Percentiles rank a stretch among this genome's conserved stretches.
Conservation (phyloP, 2,329 filamentous ascomycete genomes). For the Domatiomyces globalis region DNA sequence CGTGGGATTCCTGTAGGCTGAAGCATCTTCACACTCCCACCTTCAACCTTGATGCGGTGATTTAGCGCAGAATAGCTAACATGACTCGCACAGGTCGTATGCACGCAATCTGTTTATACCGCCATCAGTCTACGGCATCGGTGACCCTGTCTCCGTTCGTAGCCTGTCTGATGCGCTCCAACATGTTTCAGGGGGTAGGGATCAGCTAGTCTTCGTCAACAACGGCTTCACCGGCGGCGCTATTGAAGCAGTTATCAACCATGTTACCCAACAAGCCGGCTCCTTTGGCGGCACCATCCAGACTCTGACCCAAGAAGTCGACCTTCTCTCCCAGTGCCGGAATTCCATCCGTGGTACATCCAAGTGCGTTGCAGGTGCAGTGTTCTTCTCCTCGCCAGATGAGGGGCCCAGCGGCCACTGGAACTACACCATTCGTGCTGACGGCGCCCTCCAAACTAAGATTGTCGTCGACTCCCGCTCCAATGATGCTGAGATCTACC, state of each 20-base stretch:
- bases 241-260: constrained; percentile 56
- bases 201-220: constrained; percentile 66
- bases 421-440: constrained; percentile 76
- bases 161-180: constrained; percentile 50
- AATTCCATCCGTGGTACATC: constrained; percentile 53
- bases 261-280: constrained; percentile 44
- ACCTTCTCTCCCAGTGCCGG: constrained; percentile 49
- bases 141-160: constrained; percentile 45
- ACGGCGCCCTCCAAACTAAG: constrained; percentile 52
- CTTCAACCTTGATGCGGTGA: too few species aligned
- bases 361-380: constrained; percentile 56
- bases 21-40: background rate
- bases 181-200: constrained; percentile 42
- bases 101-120: constrained; percentile 74
- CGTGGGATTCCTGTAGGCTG: constrained; percentile 28
- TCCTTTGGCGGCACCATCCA: constrained; percentile 42
- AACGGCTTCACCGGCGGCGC: constrained; percentile 54
- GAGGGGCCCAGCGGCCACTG: constrained; percentile 55
- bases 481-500: constrained; percentile 66
- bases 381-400: constrained; percentile 60
- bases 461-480: constrained; percentile 50
- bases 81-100: constrained; percentile 42
- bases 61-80: background rate
- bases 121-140: constrained; percentile 61
- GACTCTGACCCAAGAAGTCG: constrained; percentile 40